Evolutionary conservation across 2,329 filamentous ascomycete species (phyloP), one percentile per base, ranked within the genome.

Genomic region (Hortaea werneckii): DNA sequence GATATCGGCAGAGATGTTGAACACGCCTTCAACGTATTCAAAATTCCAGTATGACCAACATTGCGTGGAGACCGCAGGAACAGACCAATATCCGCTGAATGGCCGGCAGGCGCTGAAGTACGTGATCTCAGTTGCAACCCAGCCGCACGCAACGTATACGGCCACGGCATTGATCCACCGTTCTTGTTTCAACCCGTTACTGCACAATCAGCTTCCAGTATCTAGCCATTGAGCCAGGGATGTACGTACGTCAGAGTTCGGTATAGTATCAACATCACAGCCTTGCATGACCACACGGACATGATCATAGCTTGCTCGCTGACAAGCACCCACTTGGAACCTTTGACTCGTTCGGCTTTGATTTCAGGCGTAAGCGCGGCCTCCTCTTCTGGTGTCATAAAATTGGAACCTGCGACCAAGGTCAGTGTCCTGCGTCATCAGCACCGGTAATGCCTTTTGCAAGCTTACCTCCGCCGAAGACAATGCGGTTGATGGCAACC

Each of bases 311-410:
- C 73, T 58, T 82, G 75, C 52, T 83, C 79, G 2, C 77, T 74
- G 6, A 80, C 72, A 34, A 81, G 67, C 1, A 81, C 78, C 66
- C 78, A 73, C 67, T 82, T 82, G 40, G 76, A 80, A 8, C 79
- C 79, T 34, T 60, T 64, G 0, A 66, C 58, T 41, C 76, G 66
- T 29, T 68, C 63, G 3, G 51, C 54, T 40, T 72, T 68, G 32
- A 67, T 67, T 0, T 64, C 50, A 0, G 71, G 65, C 0, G 77
- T 77, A 41, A 81, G 63, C 3, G 58, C 50, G 0, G 61, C 55
- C 0, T 63, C 59, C 28, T 78, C 66, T 11, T 69, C 62, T 0
- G 72, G 68, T 12, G 74, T 66, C 62, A 82, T 77, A 12, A 82
- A 66, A 54, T 82, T 82, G 37, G 74, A 80, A 6, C 47, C 41